Percentiles rank a stretch among this genome's conserved stretches.
phyloP scores from a whole-genome alignment of 257 asterid genomes.

The Solanum medicagineum region DNA sequence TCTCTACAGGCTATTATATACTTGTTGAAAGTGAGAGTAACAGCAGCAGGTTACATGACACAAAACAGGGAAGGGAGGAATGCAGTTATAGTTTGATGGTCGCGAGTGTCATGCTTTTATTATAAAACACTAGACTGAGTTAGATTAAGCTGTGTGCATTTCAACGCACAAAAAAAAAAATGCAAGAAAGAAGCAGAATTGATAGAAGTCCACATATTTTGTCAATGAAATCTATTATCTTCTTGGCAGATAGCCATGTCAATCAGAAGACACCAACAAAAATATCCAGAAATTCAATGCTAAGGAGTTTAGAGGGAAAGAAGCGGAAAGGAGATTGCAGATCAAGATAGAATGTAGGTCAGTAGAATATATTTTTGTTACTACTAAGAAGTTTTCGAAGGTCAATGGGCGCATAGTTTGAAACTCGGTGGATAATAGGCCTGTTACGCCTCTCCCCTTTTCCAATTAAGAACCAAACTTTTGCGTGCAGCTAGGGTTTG shows the following conservation, averaged over 20 bases:
- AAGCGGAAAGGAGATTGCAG: neutral
- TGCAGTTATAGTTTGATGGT: too few relatives aligned
- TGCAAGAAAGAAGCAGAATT: neutral
- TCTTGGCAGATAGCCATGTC: neutral
- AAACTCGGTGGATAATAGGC: neutral
- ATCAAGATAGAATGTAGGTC: neutral
- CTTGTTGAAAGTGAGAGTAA: too few relatives aligned
- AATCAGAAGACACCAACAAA: neutral
- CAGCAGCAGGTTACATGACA: too few relatives aligned
- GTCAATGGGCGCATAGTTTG: neutral
- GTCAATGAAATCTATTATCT: conserved; percentile 1
- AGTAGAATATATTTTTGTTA: neutral
- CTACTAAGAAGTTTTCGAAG: neutral
- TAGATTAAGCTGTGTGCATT: too few relatives aligned
- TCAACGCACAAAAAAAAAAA: too few relatives aligned
- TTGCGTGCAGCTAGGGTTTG: neutral
- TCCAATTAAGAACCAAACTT: neutral
- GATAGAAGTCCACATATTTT: neutral
- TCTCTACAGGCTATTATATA: too few relatives aligned
- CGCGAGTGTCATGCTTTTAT: too few relatives aligned
- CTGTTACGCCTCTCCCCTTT: neutral
- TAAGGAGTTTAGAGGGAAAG: neutral
- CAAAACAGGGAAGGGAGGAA: too few relatives aligned
- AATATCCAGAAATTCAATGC: neutral
- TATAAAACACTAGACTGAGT: too few relatives aligned